Conservation (phyloP, 176 grass and related monocot genomes). For the Rhynchospora pubera region DNA sequence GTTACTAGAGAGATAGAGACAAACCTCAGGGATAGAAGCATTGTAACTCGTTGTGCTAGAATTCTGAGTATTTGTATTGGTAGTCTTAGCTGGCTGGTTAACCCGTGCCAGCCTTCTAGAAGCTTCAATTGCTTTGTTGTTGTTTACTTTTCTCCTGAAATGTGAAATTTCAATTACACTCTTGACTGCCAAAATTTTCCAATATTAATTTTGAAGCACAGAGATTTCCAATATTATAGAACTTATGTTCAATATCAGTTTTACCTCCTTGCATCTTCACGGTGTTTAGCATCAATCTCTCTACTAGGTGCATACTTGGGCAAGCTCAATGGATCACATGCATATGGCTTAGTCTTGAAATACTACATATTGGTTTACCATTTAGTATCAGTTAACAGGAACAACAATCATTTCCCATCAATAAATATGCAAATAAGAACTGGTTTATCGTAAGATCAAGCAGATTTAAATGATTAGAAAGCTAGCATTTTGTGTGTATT, state of each 20-base stretch:
- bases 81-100: neutral
- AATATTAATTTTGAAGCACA: neutral
- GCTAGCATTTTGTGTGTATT: neutral
- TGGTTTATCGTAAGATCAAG: neutral
- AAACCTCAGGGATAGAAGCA: constrained; percentile 27
- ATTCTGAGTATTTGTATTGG: constrained; percentile 14
- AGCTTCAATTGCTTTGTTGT: constrained; percentile 26
- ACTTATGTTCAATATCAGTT: neutral
- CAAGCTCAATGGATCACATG: constrained; percentile 59
- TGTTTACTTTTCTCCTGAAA: constrained; percentile 16
- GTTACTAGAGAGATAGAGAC: constrained; percentile 10
- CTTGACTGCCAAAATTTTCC: neutral
- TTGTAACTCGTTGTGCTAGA: neutral
- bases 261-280: constrained; percentile 46
- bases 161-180: neutral
- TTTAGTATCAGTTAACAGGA: neutral
- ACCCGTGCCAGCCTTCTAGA: constrained; percentile 9
- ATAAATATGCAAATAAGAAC: neutral
- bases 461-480: neutral
- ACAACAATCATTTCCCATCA: neutral
- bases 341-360: constrained; percentile 56
- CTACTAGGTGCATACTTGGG: constrained; percentile 83
- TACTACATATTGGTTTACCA: constrained; percentile 39
- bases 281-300: constrained; percentile 85
- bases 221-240: neutral